Conservation (phyloP, 2,329 filamentous ascomycete species). For the Penicillium sp. region DNA sequence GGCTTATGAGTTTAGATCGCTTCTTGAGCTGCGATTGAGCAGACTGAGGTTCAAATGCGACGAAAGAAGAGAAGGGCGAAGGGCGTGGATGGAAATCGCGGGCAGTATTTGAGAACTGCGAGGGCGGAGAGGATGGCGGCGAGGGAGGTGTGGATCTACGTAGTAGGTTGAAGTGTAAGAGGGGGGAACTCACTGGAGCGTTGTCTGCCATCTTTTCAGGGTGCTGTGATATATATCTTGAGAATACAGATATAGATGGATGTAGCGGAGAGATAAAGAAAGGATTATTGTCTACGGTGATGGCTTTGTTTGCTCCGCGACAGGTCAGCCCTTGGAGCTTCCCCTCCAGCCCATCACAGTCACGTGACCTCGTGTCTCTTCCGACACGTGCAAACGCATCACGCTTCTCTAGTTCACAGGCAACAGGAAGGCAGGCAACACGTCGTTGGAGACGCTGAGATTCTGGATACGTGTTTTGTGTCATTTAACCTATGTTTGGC, state of each 20-base stretch:
- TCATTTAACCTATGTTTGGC: background rate
- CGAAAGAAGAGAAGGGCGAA: background rate
- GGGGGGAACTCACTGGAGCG: constrained; percentile 23
- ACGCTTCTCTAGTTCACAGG: background rate
- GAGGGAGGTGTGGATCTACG: background rate
- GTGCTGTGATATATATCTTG: constrained; percentile 1
- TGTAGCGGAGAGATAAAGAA: background rate
- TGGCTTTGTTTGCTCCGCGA: background rate
- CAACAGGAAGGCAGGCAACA: background rate
- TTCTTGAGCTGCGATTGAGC: background rate
- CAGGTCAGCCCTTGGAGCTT: background rate
- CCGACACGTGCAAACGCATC: constrained; percentile 22
- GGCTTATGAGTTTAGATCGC: background rate
- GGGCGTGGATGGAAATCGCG: background rate
- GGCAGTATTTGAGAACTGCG: constrained; percentile 12
- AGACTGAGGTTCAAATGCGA: background rate
- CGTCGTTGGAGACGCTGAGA: background rate
- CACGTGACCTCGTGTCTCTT: constrained; percentile 38
- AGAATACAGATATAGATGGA: background rate
- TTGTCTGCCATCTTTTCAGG: constrained; percentile 24
- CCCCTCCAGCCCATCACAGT: constrained; percentile 15
- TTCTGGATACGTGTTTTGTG: background rate
- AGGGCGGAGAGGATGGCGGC: constrained; percentile 18
- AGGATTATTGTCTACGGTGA: background rate
- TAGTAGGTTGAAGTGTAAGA: background rate